phyloP scores from a whole-genome alignment of 1,284 basidiomycete species.

The Heterobasidion occidentale region DNA sequence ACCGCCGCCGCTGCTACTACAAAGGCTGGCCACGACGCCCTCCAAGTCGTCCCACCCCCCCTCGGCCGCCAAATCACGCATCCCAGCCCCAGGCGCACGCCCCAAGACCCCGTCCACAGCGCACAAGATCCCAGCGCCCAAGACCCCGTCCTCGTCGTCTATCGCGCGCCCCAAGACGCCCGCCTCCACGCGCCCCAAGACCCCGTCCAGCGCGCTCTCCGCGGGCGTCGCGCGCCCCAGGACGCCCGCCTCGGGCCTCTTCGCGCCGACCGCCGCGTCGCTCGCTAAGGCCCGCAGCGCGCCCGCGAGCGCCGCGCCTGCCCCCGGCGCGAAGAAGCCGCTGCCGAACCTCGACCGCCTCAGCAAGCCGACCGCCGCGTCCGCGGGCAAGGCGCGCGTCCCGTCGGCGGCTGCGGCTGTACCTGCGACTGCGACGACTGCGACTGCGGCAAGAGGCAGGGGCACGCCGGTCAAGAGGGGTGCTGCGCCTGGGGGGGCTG shows the following conservation, averaged over 20 bases:
- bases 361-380: constrained; percentile 71
- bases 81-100: constrained; percentile 28
- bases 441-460: constrained; percentile 16
- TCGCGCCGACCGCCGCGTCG: constrained; percentile 73
- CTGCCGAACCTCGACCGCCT: constrained; percentile 42
- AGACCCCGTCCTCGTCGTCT: constrained; percentile 21
- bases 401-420: constrained; percentile 13
- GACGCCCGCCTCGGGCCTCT: constrained; percentile 35
- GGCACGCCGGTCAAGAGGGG: constrained; percentile 18
- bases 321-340: constrained; percentile 31
- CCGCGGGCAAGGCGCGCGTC: constrained; percentile 42
- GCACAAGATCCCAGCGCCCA: constrained; percentile 15
- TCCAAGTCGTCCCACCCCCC: constrained; percentile 17
- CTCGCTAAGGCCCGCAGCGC: constrained; percentile 56
- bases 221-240: not conserved
- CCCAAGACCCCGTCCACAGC: constrained; percentile 23
- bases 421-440: constrained; percentile 1
- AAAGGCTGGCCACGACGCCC: constrained; percentile 4
- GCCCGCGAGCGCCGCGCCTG: constrained; percentile 35
- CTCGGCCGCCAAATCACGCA: constrained; percentile 10
- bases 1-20: constrained; percentile 7
- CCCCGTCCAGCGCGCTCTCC: constrained; percentile 11
- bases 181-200: constrained; percentile 17
- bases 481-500: constrained; percentile 2
- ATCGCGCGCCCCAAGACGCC: constrained; percentile 40